Conservation (phyloP, 768 basidiomycete genomes). For the Mrakia gelida region DNA sequence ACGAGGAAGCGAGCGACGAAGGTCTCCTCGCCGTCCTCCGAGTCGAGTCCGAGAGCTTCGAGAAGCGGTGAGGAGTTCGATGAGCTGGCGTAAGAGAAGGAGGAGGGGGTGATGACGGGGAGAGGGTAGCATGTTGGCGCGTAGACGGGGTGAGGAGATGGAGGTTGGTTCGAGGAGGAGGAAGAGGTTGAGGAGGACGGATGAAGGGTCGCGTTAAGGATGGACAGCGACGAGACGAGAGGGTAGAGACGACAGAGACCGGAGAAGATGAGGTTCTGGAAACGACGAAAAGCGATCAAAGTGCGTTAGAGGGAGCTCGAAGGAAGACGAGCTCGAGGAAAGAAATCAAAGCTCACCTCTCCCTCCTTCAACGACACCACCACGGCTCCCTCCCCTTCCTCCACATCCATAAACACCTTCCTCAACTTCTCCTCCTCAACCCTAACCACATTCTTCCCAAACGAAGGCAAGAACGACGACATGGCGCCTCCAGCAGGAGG, state of each 20-base stretch:
- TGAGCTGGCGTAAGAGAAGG: neutral
- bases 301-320: neutral
- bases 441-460: constrained; percentile 22
- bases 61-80: constrained; percentile 9
- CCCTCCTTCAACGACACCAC: constrained; percentile 23
- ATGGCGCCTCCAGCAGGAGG: constrained; percentile 11
- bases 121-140: constrained; percentile 28
- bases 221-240: constrained; percentile 15
- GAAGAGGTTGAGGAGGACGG: neutral
- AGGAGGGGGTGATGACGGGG: constrained; percentile 18
- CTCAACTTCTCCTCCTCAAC: constrained; percentile 5
- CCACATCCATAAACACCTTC: constrained; percentile 24
- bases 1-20: constrained; percentile 23
- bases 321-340: neutral
- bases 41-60: neutral
- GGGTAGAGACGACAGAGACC: constrained; percentile 29
- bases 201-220: constrained; percentile 20
- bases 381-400: constrained; percentile 25
- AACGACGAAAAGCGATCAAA: neutral
- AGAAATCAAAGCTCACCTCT: constrained; percentile 21
- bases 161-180: neutral
- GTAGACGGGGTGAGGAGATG: constrained; percentile 15
- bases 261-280: constrained; percentile 31
- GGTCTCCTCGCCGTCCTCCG: neutral
- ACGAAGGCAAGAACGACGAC: constrained; percentile 28